A percentile compares a stretch with the other conserved stretches of the same genome.
Conservation (phyloP, 441 rosid genomes). For the Adansonia rubrostipa region DNA sequence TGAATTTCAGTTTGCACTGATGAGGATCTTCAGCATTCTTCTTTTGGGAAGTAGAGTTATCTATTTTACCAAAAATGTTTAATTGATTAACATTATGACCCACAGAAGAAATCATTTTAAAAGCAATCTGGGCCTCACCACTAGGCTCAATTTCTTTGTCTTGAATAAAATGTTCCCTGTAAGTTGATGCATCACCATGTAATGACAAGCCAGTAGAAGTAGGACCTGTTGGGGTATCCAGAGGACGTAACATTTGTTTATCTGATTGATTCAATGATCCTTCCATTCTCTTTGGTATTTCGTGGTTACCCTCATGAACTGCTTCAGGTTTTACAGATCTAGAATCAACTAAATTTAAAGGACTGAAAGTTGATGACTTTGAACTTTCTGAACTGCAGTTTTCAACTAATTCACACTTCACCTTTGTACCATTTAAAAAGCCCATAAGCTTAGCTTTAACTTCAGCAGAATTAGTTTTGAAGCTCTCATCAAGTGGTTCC, state of each 20-base stretch:
- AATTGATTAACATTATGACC: constrained; percentile 36
- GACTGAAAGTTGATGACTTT: constrained; percentile 30
- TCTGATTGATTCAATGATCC: constrained; percentile 10
- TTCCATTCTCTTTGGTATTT: constrained; percentile 37
- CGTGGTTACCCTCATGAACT: constrained; percentile 36
- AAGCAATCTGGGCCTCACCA: constrained; percentile 32
- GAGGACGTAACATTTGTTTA: no score
- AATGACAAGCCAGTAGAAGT: constrained; percentile 7
- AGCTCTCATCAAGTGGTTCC: constrained; percentile 61
- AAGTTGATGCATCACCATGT: not conserved
- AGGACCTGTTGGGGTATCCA: no score
- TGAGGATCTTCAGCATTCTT: constrained; percentile 37
- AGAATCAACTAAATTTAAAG: constrained; percentile 36
- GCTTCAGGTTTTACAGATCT: constrained; percentile 59
- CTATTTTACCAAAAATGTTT: constrained; percentile 38
- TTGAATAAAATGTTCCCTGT: constrained; percentile 20
- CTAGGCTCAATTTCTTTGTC: constrained; percentile 30
- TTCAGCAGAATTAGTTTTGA: constrained; percentile 33
- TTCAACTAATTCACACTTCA: constrained; percentile 57
- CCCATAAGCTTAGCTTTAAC: constrained; percentile 29
- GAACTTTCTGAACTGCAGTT: constrained; percentile 32
- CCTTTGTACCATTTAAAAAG: constrained; percentile 28
- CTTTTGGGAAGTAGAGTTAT: constrained; percentile 37
- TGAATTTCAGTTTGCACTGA: constrained; percentile 28
- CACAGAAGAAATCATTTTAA: constrained; percentile 28